These are phyloP conservation scores for Dendrobium catenatum DNA, from an alignment of 106 monocot species.

Conservation along the genomic window DNA sequence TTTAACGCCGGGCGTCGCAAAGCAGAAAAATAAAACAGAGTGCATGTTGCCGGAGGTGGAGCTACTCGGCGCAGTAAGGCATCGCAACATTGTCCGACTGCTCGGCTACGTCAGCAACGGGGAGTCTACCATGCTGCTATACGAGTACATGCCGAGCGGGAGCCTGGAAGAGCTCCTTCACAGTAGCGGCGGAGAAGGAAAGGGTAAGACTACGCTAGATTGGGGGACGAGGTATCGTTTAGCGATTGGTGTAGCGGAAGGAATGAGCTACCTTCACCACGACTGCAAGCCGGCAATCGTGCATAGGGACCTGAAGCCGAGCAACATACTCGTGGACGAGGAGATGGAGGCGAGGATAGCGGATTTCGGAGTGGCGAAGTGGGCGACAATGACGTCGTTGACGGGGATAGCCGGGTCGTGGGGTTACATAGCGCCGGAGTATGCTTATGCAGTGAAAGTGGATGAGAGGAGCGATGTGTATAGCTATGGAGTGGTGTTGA, in stretches of 20 bases:
- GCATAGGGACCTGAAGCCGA: slow-evolving; percentile 87
- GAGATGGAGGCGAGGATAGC: slow-evolving; percentile 86
- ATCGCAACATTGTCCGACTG: slow-evolving; percentile 82
- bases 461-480: slow-evolving; percentile 92
- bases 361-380: slow-evolving; percentile 86
- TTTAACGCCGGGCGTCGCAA: slow-evolving; percentile 30
- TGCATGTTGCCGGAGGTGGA: slow-evolving; percentile 54
- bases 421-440: slow-evolving; percentile 97
- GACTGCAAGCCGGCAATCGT: slow-evolving; percentile 72
- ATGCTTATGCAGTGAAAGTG: slow-evolving; percentile 79
- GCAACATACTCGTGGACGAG: slow-evolving; percentile 80
- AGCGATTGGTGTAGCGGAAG: slow-evolving; percentile 69
- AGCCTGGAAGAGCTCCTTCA: slow-evolving; percentile 80
- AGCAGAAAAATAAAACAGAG: slow-evolving; percentile 8
- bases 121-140: slow-evolving; percentile 66
- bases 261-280: slow-evolving; percentile 81
- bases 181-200: slow-evolving; percentile 3
- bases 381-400: slow-evolving; percentile 23
- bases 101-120: slow-evolving; percentile 69
- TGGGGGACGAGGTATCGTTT: slow-evolving; percentile 70
- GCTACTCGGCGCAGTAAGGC: slow-evolving; percentile 65
- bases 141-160: slow-evolving; percentile 94
- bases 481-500: slow-evolving; percentile 80
- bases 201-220: slow-evolving; percentile 10
- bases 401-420: slow-evolving; percentile 71